Base-by-base conservation (phyloP, 106 monocot species). In the Apostasia shenzhenica region DNA sequence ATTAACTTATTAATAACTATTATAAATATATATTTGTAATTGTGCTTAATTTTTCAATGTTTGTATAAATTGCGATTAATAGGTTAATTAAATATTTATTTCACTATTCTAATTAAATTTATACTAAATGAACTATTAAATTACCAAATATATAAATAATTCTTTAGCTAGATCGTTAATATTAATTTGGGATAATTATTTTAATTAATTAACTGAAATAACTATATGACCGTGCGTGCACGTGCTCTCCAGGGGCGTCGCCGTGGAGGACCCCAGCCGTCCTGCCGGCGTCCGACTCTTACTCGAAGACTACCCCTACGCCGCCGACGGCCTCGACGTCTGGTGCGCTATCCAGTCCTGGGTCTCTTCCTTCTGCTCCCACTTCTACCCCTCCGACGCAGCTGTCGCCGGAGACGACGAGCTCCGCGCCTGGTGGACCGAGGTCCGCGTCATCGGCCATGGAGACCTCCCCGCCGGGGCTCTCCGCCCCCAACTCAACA, bases 261-360 rank as follows among this genome's bases (percentile, higher is more conserved):
- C 89, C 4, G 42, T 78, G 0, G 46, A 60, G 45, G 77, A 85
- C 72, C 3, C 45, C 3, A 45, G 13, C 46, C 44, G 72, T 11
- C 74, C 77, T 6, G 70, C 72, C 38, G 80, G 82, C 52, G 62
- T 85, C 10, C 71, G 72, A 0, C 80, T 89, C 14, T 74, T 82
- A 52, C 12, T 89, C 14, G 67, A 77, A 48, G 89, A 89, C 77
- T 89, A 89, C 70, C 89, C 89, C 1, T 89, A 82, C 53, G 89
- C 82, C 26, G 72, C 38, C 2, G 85, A 89, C 52, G 89, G 89
- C 55, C 80, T 89, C 14, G 82, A 85, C 13, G 67, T 90, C 13
- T 90, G 83, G 86, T 45, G 61, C n/a, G 82, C 80, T 41, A 90
- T 90, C 54, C 55, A 73, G 38, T 67, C 59, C 7, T 90, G 83